Base-by-base conservation (phyloP, 768 basidiomycete species). In the Psilocybe tampanensis region DNA sequence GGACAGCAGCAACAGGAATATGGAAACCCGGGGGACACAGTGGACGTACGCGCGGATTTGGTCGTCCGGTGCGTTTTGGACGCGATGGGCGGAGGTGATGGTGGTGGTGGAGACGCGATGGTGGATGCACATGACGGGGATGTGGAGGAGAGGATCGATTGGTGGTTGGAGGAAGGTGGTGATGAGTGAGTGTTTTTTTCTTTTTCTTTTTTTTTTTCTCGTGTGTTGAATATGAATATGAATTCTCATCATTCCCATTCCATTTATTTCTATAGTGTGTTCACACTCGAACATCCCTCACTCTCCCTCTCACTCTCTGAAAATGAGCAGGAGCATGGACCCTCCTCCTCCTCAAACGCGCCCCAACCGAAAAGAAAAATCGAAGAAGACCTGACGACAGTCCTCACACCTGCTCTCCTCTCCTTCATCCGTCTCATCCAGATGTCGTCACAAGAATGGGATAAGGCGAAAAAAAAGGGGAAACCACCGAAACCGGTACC, bases 101-200 rank as follows among this genome's bases (percentile, higher is more conserved):
- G 34, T 17, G 12, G 45, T 58, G 22, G 23, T 49, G 47, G 64
- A 65, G 55, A 64, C n/a, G n/a, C n/a, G n/a, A n/a, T n/a, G n/a
- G n/a, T n/a, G n/a, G n/a, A n/a, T n/a, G n/a, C n/a, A n/a, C n/a
- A n/a, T n/a, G n/a, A n/a, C 58, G 52, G 65, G 22, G 64, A 71
- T 29, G 54, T 72, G 33, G 74, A 80, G 60, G 85, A 86, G 62
- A 81, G 93, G 36, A 88, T 97, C 8, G 92, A 98, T 58, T 97
- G 92, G 87, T 95, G 95, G 92, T 74, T 98, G 12, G 94, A 97
- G 60, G 83, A 88, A 66, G 91, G 89, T 2, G 89, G 89, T 18
- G 94, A 96, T 61, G 95, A 97, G 94, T 95, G 66, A 61, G 86
- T 76, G 29, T 29, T 26, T 24, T 52, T 1, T 50, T 47, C 34